Conservation (phyloP, 371 early-diverging fungal species). For the Choanephora cucurbitarum region DNA sequence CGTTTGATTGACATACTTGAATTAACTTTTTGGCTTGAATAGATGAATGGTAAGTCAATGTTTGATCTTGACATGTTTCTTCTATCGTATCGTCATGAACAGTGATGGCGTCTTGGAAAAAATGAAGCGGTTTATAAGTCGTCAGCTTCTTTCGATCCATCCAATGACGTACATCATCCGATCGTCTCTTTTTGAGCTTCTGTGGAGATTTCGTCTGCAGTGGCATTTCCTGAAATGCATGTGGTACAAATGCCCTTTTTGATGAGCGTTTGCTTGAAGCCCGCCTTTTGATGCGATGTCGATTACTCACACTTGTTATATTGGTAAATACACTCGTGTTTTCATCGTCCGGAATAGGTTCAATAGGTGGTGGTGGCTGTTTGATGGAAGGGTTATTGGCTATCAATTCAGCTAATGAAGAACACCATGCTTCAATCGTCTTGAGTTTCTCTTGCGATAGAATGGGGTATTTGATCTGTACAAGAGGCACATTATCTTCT, state of each 20-base stretch:
- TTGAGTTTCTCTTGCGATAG: slow-evolving; percentile 40
- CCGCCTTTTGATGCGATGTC: slow-evolving; percentile 23
- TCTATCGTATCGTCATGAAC: slow-evolving; percentile 8
- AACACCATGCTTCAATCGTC: slow-evolving; percentile 52
- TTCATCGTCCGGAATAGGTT: slow-evolving; percentile 49
- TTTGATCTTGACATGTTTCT: not conserved
- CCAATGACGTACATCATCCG: slow-evolving; percentile 48
- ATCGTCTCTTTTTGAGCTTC: slow-evolving; percentile 37
- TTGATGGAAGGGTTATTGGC: slow-evolving; percentile 32
- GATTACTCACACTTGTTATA: slow-evolving; percentile 48
- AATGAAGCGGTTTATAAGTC: slow-evolving; percentile 26
- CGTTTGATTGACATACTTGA: slow-evolving; percentile 7
- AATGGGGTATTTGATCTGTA: slow-evolving; percentile 8
- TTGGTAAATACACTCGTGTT: slow-evolving; percentile 36
- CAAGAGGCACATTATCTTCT: slow-evolving; percentile 22
- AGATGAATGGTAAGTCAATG: slow-evolving; percentile 36
- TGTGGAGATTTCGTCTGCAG: slow-evolving; percentile 20
- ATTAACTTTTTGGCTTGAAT: slow-evolving; percentile 28
- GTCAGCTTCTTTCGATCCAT: slow-evolving; percentile 27
- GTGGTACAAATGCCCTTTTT: slow-evolving; percentile 11
- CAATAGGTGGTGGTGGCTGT: slow-evolving; percentile 51
- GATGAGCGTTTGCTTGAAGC: slow-evolving; percentile 19
- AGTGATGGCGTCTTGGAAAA: slow-evolving; percentile 40
- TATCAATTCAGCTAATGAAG: slow-evolving; percentile 44
- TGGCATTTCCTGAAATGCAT: slow-evolving; percentile 25